These are phyloP conservation scores for Lentinula guzmanii DNA, from an alignment of 768 basidiomycete species.

Conservation along the genomic window DNA sequence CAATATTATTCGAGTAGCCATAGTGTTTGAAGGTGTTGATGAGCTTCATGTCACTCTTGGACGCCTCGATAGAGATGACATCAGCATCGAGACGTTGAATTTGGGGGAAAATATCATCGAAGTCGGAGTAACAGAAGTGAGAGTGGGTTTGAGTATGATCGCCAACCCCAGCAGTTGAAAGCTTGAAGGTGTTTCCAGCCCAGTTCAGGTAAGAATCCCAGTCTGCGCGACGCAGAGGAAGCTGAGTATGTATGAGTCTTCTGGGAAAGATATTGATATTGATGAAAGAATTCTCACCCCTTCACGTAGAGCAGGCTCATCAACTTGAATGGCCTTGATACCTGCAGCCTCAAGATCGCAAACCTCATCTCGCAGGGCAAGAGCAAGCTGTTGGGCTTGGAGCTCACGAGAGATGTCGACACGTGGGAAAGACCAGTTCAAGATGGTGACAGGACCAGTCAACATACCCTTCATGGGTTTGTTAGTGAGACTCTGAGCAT, in stretches of 20 bases:
- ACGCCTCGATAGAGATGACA: conserved; percentile 98
- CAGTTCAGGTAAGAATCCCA: conserved; percentile 96
- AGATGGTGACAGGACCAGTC: conserved; percentile 95
- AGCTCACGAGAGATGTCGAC: conserved; percentile 94
- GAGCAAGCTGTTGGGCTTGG: conserved; percentile 96
- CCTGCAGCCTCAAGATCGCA: conserved; percentile 94
- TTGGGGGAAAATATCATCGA: conserved; percentile 96
- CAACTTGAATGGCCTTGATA: conserved; percentile 97
- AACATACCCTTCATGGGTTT: conserved; percentile 99
- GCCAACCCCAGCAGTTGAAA: conserved; percentile 92
- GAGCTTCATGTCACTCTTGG: conserved; percentile 98
- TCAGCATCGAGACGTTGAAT: conserved; percentile 97
- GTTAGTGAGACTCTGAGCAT: conserved; percentile 90
- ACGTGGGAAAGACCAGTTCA: conserved; percentile 99
- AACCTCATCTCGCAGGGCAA: conserved; percentile 97
- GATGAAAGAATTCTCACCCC: conserved; percentile 52
- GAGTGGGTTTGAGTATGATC: conserved; percentile 96
- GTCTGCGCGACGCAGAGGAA: conserved; percentile 93
- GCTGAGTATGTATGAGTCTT: conserved; percentile 31
- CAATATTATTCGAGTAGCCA: conserved; percentile 96
- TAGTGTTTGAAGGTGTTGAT: conserved; percentile 91
- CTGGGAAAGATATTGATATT: background rate
- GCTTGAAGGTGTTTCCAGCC: conserved; percentile 99
- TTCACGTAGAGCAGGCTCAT: conserved; percentile 99
- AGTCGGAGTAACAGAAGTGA: conserved; percentile 99